Base-by-base conservation (phyloP, 768 basidiomycete genomes). In the Favolaschia claudopus region DNA sequence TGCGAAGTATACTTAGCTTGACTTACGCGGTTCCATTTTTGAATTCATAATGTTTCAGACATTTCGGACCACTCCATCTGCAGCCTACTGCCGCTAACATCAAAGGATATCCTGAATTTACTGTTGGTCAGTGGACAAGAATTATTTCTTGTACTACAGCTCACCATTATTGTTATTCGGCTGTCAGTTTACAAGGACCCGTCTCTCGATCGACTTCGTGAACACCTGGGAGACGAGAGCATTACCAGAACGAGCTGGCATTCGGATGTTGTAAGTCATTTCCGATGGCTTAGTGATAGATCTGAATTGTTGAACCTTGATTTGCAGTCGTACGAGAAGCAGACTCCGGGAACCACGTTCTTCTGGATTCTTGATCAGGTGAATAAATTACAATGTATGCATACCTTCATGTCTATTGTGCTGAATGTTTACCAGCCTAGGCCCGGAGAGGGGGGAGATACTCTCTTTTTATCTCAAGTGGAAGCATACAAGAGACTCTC, bases 401-500 rank as follows among this genome's bases (percentile, higher is more conserved):
- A 32, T 25, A 28, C 32, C 10, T 40, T 31, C 19, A 29, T 22
- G 5, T 20, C 24, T 27, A 7, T 12, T 33, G 6, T 20, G 44
- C 46, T 52, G 36, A 13, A 48, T 19, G 10, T 5, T 43, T 31
- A 36, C 25, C 52, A 74, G 72, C 78, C 75, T 53, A 58, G 69
- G 60, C 62, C 56, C 34, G 82, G 10, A 14, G 44, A 22, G 20
- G 61, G 84, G 10, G 84, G 85, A 17, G 85, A 85, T 69, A 85
- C 84, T 2, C 76, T 84, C 54, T 86, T 85, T 72, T 69, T 78
- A 1, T 85, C 83, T 7, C 81, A 83, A 58, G 84, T 83, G 31
- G 84, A 84, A 63, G 85, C 85, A 1, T 85, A 85, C 72, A 83
- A 82, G 33, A 76, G 81, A 32, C 80, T 88, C 62, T 86, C 84